phyloP scores from a whole-genome alignment of 805 yeast species.

The Yarrowia porcina region DNA sequence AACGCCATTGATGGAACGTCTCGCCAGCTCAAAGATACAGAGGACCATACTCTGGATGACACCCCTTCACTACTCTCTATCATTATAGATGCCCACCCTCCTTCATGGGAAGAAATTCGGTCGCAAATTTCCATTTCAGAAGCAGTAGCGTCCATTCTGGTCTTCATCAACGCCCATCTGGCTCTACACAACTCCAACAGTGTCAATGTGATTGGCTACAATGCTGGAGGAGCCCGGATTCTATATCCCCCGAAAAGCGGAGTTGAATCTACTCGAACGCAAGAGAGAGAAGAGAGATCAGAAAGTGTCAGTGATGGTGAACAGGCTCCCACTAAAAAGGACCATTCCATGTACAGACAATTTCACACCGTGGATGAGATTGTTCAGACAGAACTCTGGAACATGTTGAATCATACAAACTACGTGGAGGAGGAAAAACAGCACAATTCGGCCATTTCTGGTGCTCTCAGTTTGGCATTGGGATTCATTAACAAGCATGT shows the following conservation, averaged over 20 bases:
- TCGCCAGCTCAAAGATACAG: constrained; percentile 4
- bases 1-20: constrained; percentile 22
- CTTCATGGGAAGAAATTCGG: constrained; percentile 53
- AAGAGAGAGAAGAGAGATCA: constrained; percentile 18
- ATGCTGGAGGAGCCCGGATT: constrained; percentile 64
- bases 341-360: constrained; percentile 70
- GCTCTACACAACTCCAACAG: constrained; percentile 79
- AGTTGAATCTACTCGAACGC: not conserved
- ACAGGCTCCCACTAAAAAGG: not conserved
- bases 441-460: constrained; percentile 49
- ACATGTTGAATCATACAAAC: constrained; percentile 42
- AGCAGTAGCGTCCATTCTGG: constrained; percentile 62
- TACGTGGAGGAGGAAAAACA: constrained; percentile 29
- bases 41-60: constrained; percentile 46
- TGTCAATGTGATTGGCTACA: constrained; percentile 77
- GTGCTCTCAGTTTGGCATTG: constrained; percentile 79
- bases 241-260: constrained; percentile 53
- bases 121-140: constrained; percentile 50
- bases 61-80: constrained; percentile 77
- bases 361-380: constrained; percentile 75
- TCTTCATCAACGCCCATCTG: constrained; percentile 82
- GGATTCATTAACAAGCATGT: constrained; percentile 71
- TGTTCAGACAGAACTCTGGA: constrained; percentile 57
- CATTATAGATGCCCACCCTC: constrained; percentile 72
- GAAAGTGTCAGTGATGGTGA: constrained; percentile 8